These are phyloP conservation scores for Xylaria telfairii DNA, from an alignment of 495 filamentous ascomycete species.

Conservation along the genomic window DNA sequence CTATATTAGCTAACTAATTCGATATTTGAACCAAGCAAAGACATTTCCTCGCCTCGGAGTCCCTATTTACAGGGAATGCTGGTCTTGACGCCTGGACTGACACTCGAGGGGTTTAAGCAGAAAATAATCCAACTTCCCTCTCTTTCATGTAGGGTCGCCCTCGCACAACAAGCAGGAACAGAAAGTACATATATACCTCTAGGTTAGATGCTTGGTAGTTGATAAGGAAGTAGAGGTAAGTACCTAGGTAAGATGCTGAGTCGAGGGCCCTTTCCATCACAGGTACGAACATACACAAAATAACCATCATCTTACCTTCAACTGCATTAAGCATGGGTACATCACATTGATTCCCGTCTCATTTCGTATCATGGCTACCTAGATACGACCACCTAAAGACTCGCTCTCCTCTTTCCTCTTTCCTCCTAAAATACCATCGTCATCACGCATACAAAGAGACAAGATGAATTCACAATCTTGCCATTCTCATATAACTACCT, in stretches of 20 bases:
- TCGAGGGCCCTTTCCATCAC: background rate
- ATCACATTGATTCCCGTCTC: too few species aligned
- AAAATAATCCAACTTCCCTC: too few species aligned
- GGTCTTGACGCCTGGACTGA: background rate
- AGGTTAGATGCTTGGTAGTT: too few species aligned
- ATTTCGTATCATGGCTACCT: background rate
- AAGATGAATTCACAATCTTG: background rate
- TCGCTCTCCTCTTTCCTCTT: background rate
- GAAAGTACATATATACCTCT: background rate
- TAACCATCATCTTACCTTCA: background rate
- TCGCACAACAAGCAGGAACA: too few species aligned
- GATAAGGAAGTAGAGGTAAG: too few species aligned
- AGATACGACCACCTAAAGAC: background rate
- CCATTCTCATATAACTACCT: constrained; percentile 6
- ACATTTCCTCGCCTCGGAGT: too few species aligned
- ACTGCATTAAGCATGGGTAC: background rate
- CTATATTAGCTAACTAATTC: too few species aligned
- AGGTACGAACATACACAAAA: background rate
- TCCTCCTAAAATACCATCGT: background rate
- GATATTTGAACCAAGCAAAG: too few species aligned
- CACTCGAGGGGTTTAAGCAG: background rate
- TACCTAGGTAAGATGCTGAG: background rate
- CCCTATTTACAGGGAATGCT: too few species aligned
- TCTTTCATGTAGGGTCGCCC: too few species aligned
- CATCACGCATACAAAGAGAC: background rate